Evolutionary conservation across 2,329 filamentous ascomycete species (phyloP).

Genomic region (Trichophyton benhamiae): DNA sequence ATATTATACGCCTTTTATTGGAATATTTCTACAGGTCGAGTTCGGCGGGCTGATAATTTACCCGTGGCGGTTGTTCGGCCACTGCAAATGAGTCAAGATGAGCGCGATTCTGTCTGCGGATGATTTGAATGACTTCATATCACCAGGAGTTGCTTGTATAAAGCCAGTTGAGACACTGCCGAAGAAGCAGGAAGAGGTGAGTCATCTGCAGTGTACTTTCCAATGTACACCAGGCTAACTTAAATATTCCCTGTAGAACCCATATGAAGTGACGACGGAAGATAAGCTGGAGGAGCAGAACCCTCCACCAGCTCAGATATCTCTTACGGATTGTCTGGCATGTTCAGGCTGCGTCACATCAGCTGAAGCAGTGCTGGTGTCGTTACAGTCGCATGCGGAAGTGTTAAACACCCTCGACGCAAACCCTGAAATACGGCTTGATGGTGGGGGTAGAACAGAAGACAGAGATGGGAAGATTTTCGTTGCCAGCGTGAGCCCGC

Average conservation of each 20-base stretch:
- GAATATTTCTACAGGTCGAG: background rate
- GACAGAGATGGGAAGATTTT: conserved; percentile 61
- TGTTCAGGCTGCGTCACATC: conserved; percentile 97
- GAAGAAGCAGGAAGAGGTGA: conserved; percentile 40
- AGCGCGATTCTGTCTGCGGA: conserved; percentile 94
- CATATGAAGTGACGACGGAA: conserved; percentile 86
- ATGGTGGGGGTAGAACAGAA: conserved; percentile 26
- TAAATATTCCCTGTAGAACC: conserved; percentile 30
- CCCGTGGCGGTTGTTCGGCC: background rate
- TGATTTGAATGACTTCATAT: conserved; percentile 98
- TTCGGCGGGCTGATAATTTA: no score
- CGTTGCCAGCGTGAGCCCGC: conserved; percentile 84
- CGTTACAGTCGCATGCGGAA: conserved; percentile 83
- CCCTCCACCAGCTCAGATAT: conserved; percentile 73
- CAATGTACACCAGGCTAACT: background rate
- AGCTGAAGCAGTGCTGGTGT: conserved; percentile 92
- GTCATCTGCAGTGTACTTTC: conserved; percentile 6
- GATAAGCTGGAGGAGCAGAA: conserved; percentile 52
- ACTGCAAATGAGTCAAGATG: conserved; percentile 44
- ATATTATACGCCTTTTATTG: background rate
- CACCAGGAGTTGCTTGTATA: conserved; percentile 92
- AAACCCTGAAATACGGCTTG: conserved; percentile 32
- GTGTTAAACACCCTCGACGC: conserved; percentile 72
- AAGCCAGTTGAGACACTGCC: conserved; percentile 93
- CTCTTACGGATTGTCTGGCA: conserved; percentile 89